Evolutionary conservation across 768 basidiomycete genomes (phyloP).

Genomic region (Serendipita sp.): DNA sequence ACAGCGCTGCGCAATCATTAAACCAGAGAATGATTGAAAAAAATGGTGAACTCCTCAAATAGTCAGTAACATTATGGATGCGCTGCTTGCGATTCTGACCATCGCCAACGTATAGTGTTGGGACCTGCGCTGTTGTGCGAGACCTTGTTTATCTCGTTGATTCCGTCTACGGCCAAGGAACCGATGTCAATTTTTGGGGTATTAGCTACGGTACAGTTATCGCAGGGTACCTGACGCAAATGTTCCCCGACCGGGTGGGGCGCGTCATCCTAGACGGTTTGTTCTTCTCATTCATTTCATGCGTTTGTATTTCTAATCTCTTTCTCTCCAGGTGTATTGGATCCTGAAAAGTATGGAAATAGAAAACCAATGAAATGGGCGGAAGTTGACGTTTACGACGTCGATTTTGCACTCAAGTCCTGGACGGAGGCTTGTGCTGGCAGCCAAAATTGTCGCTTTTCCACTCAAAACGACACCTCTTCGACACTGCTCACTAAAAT

Average conservation of each 20-base stretch:
- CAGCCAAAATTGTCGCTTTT: neutral
- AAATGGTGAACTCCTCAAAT: neutral
- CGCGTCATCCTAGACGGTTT: slow-evolving; percentile 5
- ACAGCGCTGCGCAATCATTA: neutral
- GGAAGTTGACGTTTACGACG: neutral
- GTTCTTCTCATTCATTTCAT: neutral
- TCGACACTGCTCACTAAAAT: neutral
- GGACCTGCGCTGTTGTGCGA: neutral
- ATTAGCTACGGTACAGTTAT: slow-evolving; percentile 7
- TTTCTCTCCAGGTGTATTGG: neutral
- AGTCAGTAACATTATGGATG: neutral
- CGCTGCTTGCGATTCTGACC: neutral
- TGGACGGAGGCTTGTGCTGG: neutral
- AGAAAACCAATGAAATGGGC: neutral
- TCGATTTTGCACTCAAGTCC: neutral
- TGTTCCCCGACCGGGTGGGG: slow-evolving; percentile 9
- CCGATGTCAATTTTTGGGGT: slow-evolving; percentile 4
- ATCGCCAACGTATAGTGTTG: neutral
- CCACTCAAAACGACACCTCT: neutral
- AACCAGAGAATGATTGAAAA: neutral
- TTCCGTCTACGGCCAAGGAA: neutral
- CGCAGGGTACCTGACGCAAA: slow-evolving; percentile 4
- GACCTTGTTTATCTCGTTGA: neutral
- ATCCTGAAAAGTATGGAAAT: neutral
- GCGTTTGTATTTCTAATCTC: neutral